Base-by-base conservation (phyloP, 1,284 basidiomycete species). In the Pseudozyma thailandica region DNA sequence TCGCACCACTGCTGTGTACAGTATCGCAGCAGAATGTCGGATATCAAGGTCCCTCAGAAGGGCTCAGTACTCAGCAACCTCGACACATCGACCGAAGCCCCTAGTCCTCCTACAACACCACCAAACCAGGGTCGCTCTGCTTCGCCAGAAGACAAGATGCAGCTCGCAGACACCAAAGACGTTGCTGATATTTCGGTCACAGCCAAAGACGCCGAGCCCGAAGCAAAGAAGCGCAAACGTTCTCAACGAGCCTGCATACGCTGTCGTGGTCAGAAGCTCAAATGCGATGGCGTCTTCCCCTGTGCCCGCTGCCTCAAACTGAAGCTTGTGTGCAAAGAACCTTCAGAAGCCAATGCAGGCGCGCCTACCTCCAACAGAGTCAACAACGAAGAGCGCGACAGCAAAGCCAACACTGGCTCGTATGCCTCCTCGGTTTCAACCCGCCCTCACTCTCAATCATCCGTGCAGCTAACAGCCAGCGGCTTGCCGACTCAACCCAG, bases 231-330 rank as follows among this genome's bases (percentile, higher is more conserved):
- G 54, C 61, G 69, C 20, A 72, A 72, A 33, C 61, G 69, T n/a
- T 72, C 69, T 2, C 69, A 72, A 39, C 50, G 69, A 18, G 69
- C 69, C 23, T 72, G 69, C 54, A 54, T 72, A n/a, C 57, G 69
- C 4, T 72, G 69, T 20, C 61, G 62, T 13, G 62, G 69, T 31
- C 69, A 72, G 45, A 72, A 72, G 48, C 69, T 72, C 43, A 72
- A 72, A 25, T 72, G 69, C 31, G 69, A 72, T 25, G 69, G 69
- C 30, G 69, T 72, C 16, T 72, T 72, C 25, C 69, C 69, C 2
- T 72, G 69, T 39, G 69, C 57, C 3, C 48, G 69, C 25, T 72
- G 69, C 35, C 54, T 65, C 44, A 72, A 72, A 47, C 58, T 72
- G 45, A 72, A 72, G 45, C 54, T 72, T 6, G 58, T 64, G 4